Evolutionary conservation across 2,329 filamentous ascomycete genomes (phyloP).

Genomic region (Ophiocordyceps unilateralis): DNA sequence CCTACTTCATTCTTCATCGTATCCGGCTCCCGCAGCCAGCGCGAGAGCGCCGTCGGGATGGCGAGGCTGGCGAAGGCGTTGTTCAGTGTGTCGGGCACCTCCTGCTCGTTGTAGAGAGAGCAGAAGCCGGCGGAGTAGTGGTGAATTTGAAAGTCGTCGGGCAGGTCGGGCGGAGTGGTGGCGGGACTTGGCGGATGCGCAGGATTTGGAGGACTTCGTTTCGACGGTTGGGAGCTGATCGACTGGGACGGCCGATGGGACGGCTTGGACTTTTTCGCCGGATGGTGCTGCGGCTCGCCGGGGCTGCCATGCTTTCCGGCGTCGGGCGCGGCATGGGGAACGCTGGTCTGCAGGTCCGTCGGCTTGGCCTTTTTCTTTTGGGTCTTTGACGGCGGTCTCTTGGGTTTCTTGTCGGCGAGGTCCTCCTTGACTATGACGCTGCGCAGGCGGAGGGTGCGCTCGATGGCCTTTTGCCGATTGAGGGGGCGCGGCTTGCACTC

Average conservation of each 20-base stretch:
- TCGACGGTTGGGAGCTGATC: slow-evolving; percentile 47
- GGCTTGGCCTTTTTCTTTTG: slow-evolving; percentile 83
- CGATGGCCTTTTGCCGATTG: slow-evolving; percentile 57
- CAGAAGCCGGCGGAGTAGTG: slow-evolving; percentile 62
- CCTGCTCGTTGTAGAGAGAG: slow-evolving; percentile 49
- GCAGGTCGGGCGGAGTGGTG: slow-evolving; percentile 51
- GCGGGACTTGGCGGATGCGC: slow-evolving; percentile 55
- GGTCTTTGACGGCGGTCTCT: slow-evolving; percentile 60
- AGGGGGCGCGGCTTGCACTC: slow-evolving; percentile 70
- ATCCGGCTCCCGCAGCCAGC: slow-evolving; percentile 62
- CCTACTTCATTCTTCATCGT: slow-evolving; percentile 52
- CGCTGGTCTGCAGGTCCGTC: slow-evolving; percentile 47
- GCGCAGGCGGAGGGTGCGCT: slow-evolving; percentile 46
- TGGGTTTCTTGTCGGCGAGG: slow-evolving; percentile 49
- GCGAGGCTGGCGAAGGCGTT: slow-evolving; percentile 65
- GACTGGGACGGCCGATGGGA: slow-evolving; percentile 67
- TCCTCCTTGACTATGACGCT: slow-evolving; percentile 24
- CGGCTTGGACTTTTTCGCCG: slow-evolving; percentile 66
- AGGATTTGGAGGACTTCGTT: slow-evolving; percentile 43
- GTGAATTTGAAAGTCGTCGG: slow-evolving; percentile 45
- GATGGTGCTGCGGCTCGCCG: slow-evolving; percentile 27
- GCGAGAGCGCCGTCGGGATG: slow-evolving; percentile 56
- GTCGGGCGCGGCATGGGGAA: slow-evolving; percentile 42
- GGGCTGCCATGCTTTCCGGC: slow-evolving; percentile 28
- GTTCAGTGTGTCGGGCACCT: slow-evolving; percentile 42